Evolutionary conservation across 1,284 basidiomycete species (phyloP), one percentile per base, ranked within the genome.

Genomic region (Ganoderma lingzhi): DNA sequence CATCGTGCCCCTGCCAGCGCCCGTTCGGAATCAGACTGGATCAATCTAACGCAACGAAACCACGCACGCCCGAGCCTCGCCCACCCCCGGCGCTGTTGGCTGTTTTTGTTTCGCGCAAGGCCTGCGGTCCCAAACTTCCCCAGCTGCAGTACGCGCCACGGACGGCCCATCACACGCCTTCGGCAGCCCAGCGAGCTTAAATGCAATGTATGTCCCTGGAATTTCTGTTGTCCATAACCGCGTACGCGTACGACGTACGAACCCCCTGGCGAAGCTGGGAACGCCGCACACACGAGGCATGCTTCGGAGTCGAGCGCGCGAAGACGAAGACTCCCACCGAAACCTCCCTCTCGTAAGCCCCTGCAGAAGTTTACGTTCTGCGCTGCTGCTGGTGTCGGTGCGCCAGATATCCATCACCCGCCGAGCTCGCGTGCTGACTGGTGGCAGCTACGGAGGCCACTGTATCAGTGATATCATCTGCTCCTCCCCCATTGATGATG

Each of bases 1-100:
- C 53, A 56, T 56, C 53, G 53, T 56, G 32, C 23, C 23, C 23
- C 10, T 28, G 23, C 23, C 23, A 23, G 23, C 12, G 23, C 53
- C 1, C 8, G 53, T 56, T 56, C 53, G 53, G 53, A 55, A 55
- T 55, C 53, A 55, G 53, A 55, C 30, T 55, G 53, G 53, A 56
- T 56, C 53, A 56, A 6, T 9, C 32, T 56, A 56, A 53, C 48
- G 48, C 48, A 28, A 53, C 48, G 48, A 53, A 53, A 2, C 48
- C 30, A 56, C 30, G 53, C 32, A 56, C 4, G 9, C 53, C 32
- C 28, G 17, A 56, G 53, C 53, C 48, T 56, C 30, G 53, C 32
- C 35, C 53, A 35, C 53, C 5, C 53, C 53, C 53, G 17, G 32
- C 53, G 53, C 32, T 56, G 53, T 35, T 56, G 17, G 53, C 32